A percentile compares a stretch with the other conserved stretches of the same genome.
Conservation (phyloP, 164 flowering plant genomes). For the Malania oleifera region DNA sequence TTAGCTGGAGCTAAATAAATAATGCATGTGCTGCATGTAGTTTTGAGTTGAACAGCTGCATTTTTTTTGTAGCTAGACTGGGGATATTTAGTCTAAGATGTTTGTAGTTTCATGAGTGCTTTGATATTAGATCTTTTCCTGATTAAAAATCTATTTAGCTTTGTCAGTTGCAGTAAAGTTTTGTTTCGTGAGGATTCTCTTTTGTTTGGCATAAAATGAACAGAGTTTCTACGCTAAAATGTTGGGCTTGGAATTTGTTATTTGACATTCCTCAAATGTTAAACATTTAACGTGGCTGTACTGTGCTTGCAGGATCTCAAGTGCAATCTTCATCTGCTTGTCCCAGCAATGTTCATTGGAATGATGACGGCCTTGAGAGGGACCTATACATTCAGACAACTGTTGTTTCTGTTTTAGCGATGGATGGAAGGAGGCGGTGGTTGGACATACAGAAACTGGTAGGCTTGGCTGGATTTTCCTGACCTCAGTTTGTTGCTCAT, state of each 20-base stretch:
- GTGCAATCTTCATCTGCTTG: constrained; percentile 37
- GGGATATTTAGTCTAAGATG: no score
- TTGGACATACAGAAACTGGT: constrained; percentile 89
- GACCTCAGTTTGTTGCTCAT: background rate
- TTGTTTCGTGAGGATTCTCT: background rate
- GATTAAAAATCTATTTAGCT: background rate
- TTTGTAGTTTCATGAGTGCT: no score
- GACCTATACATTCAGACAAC: constrained; percentile 75
- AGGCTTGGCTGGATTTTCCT: constrained; percentile 19
- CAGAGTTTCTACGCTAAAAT: background rate
- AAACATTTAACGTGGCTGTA: no score
- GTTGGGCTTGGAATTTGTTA: background rate
- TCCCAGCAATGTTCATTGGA: constrained; percentile 69
- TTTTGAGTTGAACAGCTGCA: no score
- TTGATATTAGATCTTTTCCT: background rate
- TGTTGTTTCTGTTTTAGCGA: constrained; percentile 81
- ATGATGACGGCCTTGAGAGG: constrained; percentile 74
- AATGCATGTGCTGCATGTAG: no score
- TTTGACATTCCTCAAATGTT: no score
- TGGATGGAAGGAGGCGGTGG: constrained; percentile 99
- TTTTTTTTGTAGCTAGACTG: no score
- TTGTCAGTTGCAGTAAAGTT: background rate
- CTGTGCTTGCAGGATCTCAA: constrained; percentile 46
- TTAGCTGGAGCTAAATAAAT: no score
- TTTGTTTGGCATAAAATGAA: background rate